Evolutionary conservation across 768 basidiomycete genomes (phyloP).

Genomic region (Suillus cothurnatus): DNA sequence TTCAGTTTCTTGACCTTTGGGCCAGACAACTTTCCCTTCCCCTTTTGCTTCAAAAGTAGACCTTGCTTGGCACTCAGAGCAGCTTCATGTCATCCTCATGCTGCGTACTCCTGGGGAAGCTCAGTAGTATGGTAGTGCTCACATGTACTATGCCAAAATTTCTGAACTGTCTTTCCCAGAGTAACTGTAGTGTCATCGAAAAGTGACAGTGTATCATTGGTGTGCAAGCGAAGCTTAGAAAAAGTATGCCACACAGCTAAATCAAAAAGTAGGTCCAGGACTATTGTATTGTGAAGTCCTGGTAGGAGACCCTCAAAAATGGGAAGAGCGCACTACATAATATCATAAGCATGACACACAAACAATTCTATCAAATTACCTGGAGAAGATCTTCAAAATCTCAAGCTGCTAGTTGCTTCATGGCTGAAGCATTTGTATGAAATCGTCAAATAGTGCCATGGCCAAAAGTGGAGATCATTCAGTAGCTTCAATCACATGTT

Average conservation of each 20-base stretch:
- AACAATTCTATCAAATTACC: too few relatives aligned
- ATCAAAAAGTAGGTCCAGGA: constrained; percentile 10
- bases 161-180: constrained; percentile 24
- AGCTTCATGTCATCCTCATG: constrained; percentile 18
- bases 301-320: constrained; percentile 32
- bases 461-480: constrained; percentile 14
- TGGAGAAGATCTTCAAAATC: constrained; percentile 20
- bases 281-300: constrained; percentile 10
- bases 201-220: constrained; percentile 12
- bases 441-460: constrained; percentile 10
- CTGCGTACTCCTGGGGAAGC: constrained; percentile 29
- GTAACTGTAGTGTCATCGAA: not conserved
- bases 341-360: too few relatives aligned
- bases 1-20: constrained; percentile 7
- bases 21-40: too few relatives aligned
- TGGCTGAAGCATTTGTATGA: constrained; percentile 13
- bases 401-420: constrained; percentile 11
- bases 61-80: constrained; percentile 9
- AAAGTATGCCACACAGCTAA: constrained; percentile 31
- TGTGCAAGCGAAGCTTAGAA: constrained; percentile 33
- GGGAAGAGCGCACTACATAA: constrained; percentile 37
- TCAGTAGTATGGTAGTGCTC: constrained; percentile 30
- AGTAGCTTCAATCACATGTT: constrained; percentile 18
- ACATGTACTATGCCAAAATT: constrained; percentile 27
- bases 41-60: too few relatives aligned